These are phyloP conservation scores for Mucor sp. DNA, from an alignment of 371 early-diverging fungal genomes.

Conservation along the genomic window DNA sequence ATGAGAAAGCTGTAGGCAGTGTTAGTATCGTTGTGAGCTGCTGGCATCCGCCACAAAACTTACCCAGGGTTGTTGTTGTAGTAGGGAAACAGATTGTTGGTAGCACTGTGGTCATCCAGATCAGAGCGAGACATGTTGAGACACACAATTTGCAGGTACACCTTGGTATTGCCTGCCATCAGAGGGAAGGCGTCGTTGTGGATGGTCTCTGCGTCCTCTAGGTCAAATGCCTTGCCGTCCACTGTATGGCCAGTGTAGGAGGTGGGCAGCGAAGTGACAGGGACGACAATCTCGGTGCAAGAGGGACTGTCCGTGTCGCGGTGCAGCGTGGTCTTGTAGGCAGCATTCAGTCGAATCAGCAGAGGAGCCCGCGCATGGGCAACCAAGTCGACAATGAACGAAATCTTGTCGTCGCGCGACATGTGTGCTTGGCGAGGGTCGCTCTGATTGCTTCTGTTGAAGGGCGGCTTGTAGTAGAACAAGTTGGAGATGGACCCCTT, in stretches of 20 bases:
- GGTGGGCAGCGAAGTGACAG: slow-evolving; percentile 60
- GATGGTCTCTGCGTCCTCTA: slow-evolving; percentile 44
- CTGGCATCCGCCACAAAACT: not conserved
- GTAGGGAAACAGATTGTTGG: not conserved
- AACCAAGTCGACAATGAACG: slow-evolving; percentile 49
- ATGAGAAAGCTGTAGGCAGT: slow-evolving; percentile 16
- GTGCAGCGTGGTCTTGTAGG: slow-evolving; percentile 27
- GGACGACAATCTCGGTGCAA: slow-evolving; percentile 39
- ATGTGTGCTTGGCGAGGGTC: slow-evolving; percentile 5
- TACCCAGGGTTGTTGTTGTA: not conserved
- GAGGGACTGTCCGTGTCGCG: slow-evolving; percentile 18
- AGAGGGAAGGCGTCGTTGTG: slow-evolving; percentile 58
- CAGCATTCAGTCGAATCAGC: slow-evolving; percentile 62
- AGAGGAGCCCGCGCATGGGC: slow-evolving; percentile 58
- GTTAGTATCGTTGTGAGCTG: no score
- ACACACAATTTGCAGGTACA: slow-evolving; percentile 62
- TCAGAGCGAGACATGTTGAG: slow-evolving; percentile 53
- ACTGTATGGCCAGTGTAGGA: slow-evolving; percentile 37
- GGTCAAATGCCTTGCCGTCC: slow-evolving; percentile 44
- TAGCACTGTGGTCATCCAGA: slow-evolving; percentile 16
- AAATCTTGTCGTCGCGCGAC: slow-evolving; percentile 32
- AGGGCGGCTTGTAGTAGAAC: slow-evolving; percentile 69
- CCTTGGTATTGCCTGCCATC: slow-evolving; percentile 57
- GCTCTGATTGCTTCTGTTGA: slow-evolving; percentile 29
- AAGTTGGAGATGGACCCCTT: slow-evolving; percentile 40